These are phyloP conservation scores for Saposhnikovia divaricata DNA, from an alignment of 129 eudicot species.

Conservation along the genomic window DNA sequence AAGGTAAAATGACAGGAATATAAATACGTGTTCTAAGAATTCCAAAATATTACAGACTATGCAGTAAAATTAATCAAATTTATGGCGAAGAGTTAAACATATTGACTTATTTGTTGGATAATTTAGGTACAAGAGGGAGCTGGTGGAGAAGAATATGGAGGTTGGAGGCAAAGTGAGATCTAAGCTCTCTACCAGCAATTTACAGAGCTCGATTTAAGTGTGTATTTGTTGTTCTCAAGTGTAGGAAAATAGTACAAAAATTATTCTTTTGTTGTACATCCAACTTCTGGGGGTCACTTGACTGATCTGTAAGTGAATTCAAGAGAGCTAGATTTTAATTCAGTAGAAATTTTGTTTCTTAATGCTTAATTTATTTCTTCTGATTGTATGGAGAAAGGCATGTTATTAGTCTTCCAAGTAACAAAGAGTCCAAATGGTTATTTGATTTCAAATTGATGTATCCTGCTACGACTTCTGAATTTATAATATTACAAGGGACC, in stretches of 20 bases:
- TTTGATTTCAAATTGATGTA: too few species aligned
- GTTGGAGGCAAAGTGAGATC: conserved; percentile 39
- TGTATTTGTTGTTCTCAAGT: background rate
- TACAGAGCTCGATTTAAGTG: background rate
- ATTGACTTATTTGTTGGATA: background rate
- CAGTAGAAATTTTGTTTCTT: background rate
- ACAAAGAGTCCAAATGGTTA: too few species aligned
- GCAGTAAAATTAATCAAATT: background rate
- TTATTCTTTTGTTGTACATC: background rate
- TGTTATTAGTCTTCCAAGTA: background rate
- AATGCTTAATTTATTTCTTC: background rate
- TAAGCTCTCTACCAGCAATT: background rate
- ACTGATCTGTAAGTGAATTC: background rate
- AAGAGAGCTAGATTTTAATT: background rate
- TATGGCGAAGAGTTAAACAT: background rate
- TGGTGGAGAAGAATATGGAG: conserved; percentile 39
- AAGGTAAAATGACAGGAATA: conserved; percentile 24
- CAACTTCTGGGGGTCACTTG: background rate
- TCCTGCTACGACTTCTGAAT: too few species aligned
- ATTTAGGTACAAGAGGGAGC: background rate
- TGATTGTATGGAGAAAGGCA: background rate
- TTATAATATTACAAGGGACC: too few species aligned
- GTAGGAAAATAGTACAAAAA: background rate
- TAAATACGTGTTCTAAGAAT: background rate
- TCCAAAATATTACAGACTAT: background rate